Evolutionary conservation across 2,329 filamentous ascomycete genomes (phyloP), one percentile per base, ranked within the genome.

Genomic region (Fusarium piperis): DNA sequence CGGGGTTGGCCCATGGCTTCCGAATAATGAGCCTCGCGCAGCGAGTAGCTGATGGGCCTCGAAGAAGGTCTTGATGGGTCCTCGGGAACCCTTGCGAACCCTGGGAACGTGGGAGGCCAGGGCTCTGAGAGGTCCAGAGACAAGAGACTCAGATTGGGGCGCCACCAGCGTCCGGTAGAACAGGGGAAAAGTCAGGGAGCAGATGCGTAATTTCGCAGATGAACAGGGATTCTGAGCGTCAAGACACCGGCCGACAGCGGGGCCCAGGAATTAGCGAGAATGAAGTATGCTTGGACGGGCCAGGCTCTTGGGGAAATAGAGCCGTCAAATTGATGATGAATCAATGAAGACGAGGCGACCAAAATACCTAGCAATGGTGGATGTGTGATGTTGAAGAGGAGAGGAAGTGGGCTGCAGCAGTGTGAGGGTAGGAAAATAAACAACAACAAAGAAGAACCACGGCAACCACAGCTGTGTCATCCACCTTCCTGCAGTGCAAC

Each of bases 121-220:
- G 59, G 58, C 59, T 71, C 8, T 58, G 41, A 65, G 64, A 67
- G 69, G 65, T 35, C 66, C 59, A 59, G 10, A 64, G 67, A 74
- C 67, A 65, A 68, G 53, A 61, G 59, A 62, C 61, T 69, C 63
- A 73, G 67, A 68, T 65, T 70, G 56, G 44, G 55, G 61, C 62
- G 75, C 69, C 66, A 75, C 70, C 41, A 39, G 60, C 36, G 65
- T 65, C 55, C 63, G 60, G 64, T 68, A 64, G 64, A 53, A 56
- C 71, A 65, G 66, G 66, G 65, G 68, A 67, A 67, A 61, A 51
- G 70, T 48, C 59, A 68, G 71, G 68, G 59, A 65, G 52, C 65
- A 52, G 58, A 65, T 59, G 48, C 65, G 76, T 59, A 77, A 77
- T 77, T 77, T 77, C 72, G 64, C 67, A 62, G 60, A 62, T 64